Base-by-base conservation (phyloP, 2,329 filamentous ascomycete species). In the Stagonosporopsis cucurbitacearum region DNA sequence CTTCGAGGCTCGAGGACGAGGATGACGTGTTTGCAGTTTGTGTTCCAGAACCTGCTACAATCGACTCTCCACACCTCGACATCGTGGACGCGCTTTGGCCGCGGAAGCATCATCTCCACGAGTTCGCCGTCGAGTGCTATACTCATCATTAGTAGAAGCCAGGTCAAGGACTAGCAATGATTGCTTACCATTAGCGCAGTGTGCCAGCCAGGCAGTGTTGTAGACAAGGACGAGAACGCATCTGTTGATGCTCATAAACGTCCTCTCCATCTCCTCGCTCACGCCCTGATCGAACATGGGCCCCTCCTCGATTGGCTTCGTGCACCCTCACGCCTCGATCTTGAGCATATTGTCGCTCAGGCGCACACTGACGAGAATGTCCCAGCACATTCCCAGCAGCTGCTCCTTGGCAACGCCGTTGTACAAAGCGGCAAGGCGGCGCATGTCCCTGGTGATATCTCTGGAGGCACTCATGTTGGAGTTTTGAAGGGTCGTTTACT, bases 171-270 rank as follows among this genome's bases (percentile, higher is more conserved):
- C 2, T 6, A 2, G 17, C 22, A n/a, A 7, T 13, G 2, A 12
- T 20, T 25, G 17, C 13, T 25, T 43, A 54, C 50, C 13, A 4
- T 32, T 25, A 1, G 19, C 15, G 39, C 37, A 42, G 19, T 13
- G 19, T 11, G 50, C 44, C 43, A 54, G 37, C 43, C 37, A 54
- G 15, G 5, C 22, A 19, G 30, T 32, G 39, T 54, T 48, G 19
- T 11, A 37, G 6, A 37, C 37, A 15, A 54, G 15, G 3, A 35
- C 44, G 6, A 30, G 6, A 4, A 39, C 12, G 19, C 50, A 48
- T 6, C 22, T 30, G 44, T 48, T 48, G n/a, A 54, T 26, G 19
- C 50, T 54, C 13, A 43, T 15, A 6, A 48, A 26, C 0, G 39
- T 43, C 15, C 15, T 48, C 32, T 20, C 48, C 23, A 32, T 23